Evolutionary conservation across 75 land plant genomes (phyloP).

Genomic region (Sequoiadendron giganteum): DNA sequence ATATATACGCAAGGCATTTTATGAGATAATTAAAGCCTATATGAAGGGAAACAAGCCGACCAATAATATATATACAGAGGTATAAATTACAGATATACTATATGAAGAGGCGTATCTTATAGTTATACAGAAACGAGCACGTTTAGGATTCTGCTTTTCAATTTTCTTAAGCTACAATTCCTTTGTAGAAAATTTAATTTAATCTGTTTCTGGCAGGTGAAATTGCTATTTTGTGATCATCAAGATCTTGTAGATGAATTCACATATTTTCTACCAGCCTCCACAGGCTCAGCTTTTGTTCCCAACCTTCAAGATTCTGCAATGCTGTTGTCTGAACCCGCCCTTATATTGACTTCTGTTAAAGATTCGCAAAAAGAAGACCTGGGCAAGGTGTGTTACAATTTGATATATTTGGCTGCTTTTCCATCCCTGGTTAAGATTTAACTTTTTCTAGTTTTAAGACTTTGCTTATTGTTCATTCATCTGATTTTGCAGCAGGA

Average conservation of each 20-base stretch:
- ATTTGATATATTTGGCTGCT: constrained; percentile 12
- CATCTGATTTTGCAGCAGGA: constrained; percentile 28
- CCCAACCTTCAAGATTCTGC: constrained; percentile 12
- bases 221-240: constrained; percentile 62
- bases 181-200: neutral
- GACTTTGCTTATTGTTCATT: neutral
- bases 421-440: neutral
- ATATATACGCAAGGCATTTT: constrained; percentile 74
- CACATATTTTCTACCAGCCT: constrained; percentile 76
- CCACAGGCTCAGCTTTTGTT: constrained; percentile 26
- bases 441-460: neutral
- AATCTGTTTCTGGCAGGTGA: constrained; percentile 42
- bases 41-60: constrained; percentile 76
- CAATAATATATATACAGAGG: constrained; percentile 84
- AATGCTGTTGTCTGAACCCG: no score
- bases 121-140: neutral
- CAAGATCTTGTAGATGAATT: constrained; percentile 83
- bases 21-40: constrained; percentile 81
- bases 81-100: neutral
- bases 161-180: neutral
- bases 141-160: neutral
- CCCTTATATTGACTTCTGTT: constrained; percentile 8
- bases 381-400: neutral
- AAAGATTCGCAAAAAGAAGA: constrained; percentile 31
- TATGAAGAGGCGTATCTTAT: no score